Evolutionary conservation across 116 monocot species (phyloP), one percentile per base, ranked within the genome.

Genomic region (Posidonia oceanica): DNA sequence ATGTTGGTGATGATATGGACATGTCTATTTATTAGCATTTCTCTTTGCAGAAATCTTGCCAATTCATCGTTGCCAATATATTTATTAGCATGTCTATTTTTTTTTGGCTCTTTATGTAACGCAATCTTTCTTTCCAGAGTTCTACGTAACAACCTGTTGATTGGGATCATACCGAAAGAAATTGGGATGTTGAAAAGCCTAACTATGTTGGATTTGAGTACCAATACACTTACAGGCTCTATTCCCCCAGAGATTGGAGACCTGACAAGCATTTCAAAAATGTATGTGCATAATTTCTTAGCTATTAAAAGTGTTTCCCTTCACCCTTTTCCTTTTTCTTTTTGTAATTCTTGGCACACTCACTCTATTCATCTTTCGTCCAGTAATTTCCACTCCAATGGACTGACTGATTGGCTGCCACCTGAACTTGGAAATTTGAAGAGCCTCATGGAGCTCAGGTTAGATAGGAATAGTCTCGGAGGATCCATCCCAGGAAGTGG

Each of bases 151-250:
- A 96, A 96, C 75, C 67, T 78, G 52, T 52, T 96, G 63, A 63
- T 82, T 51, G 96, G 91, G n/a, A 78, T 81, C 37, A 83, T 96
- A 68, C 96, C 96, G 0, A 81, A 77, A 70, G 69, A 87, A 79
- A 81, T 96, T 56, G 91, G 91, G 4, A 52, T 75, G 72, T 61
- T 96, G 83, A 85, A 78, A 66, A 96, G 73, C 67, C 87, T 96
- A 4, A 67, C 15, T 2, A 69, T 87, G 52, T 71, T 96, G 78
- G 87, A 96, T 75, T 81, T 96, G 80, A 89, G 91, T 23, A 52
- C 53, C 69, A 96, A 96, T 76, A 77, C 71, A 29, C 74, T 96
- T 52, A 76, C 86, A 23, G 96, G 96, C 20, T 82, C 84, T 10
- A 77, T 96, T 66, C 96, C 91, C 54, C 52, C 79, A 48, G 89